Evolutionary conservation across 2,329 filamentous ascomycete species (phyloP).

Genomic region (Sporothrix pallida): DNA sequence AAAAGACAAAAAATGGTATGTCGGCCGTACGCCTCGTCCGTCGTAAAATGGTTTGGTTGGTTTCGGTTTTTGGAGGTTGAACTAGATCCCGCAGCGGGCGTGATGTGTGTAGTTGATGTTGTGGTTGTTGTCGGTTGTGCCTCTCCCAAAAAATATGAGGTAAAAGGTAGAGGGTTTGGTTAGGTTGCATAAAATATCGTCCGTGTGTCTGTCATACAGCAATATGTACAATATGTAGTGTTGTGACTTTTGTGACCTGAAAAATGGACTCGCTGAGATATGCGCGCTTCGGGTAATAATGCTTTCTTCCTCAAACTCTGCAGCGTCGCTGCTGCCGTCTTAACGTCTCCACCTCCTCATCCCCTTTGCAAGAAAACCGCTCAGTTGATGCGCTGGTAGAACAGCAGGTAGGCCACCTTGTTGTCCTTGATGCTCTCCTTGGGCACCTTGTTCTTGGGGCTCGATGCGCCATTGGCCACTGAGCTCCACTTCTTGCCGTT

Average conservation of each 20-base stretch:
- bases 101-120: neutral
- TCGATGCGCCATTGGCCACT: slow-evolving; percentile 66
- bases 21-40: slow-evolving; percentile 3
- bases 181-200: neutral
- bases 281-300: neutral
- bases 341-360: neutral
- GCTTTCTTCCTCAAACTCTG: neutral
- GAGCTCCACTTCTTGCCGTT: slow-evolving; percentile 73
- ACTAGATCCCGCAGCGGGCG: neutral
- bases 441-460: slow-evolving; percentile 61
- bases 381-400: slow-evolving; percentile 78
- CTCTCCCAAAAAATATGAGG: neutral
- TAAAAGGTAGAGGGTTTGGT: too few relatives aligned
- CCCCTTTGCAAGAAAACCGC: neutral
- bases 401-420: slow-evolving; percentile 95
- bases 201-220: slow-evolving; percentile 18
- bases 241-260: neutral
- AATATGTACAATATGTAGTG: neutral
- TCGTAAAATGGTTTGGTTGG: neutral
- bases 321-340: neutral
- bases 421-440: slow-evolving; percentile 80
- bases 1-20: neutral
- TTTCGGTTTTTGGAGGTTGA: neutral
- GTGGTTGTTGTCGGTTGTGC: neutral
- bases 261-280: neutral